Base-by-base conservation (phyloP, 2,329 filamentous ascomycete genomes). In the Diaporthe citri region DNA sequence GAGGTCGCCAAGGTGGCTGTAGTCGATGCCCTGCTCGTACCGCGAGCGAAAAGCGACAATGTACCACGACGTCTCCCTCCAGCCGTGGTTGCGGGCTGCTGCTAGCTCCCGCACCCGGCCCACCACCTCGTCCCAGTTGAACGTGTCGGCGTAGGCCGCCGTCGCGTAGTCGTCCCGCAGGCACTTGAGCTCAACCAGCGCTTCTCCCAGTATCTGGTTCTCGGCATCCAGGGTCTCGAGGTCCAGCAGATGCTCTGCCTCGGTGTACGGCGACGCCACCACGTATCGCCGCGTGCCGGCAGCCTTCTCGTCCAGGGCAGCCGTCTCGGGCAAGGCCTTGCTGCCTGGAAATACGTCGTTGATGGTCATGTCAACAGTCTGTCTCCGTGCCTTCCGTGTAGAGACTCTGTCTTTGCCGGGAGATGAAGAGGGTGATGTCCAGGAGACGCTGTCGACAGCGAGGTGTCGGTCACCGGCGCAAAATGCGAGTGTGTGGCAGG, bases 31-130 rank as follows among this genome's bases (percentile, higher is more conserved):
- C 2, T 89, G 87, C 51, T 92, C 91, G 73, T 98, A 90, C 77
- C 88, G 89, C 8, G 94, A 96, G 22, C 94, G 90, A 84, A 98
- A 98, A 6, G 93, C 93, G 55, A 98, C 95, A 73, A 97, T 92
- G 84, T 96, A 97, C 85, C 96, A 97, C 39, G 86, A 88, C 67
- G 88, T 89, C 75, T 88, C 86, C 72, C 86, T 88, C 91, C 93
- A 96, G 2, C 74, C 76, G 77, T 88, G 84, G 8, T 84, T 84
- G 17, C 88, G 87, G 12, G 84, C 81, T 3, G 79, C 78, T 15
- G 87, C 84, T 3, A 95, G 85, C 2, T 85, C 80, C 74, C 85
- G 87, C 70, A 97, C 84, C 43, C 89, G 85, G 5, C 85, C 83
- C 15, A 97, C 86, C 20, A 95, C 88, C 56, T 89, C 85, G 4